Conservation (phyloP, 768 basidiomycete species). For the Tubosaeta sp. region DNA sequence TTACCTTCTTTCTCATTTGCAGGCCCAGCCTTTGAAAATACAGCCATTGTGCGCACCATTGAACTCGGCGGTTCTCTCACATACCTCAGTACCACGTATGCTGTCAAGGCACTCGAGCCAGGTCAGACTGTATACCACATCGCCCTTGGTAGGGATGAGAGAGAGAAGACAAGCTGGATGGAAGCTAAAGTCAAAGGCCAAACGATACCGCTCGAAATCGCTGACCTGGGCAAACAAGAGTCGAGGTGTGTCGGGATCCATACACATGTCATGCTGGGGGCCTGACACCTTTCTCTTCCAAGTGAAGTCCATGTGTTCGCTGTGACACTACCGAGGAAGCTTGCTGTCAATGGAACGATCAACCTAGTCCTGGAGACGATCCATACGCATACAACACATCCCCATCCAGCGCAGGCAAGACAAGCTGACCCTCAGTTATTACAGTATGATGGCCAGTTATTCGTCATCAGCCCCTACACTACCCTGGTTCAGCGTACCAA, state of each 20-base stretch:
- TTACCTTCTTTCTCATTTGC: slow-evolving; percentile 38
- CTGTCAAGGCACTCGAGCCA: slow-evolving; percentile 66
- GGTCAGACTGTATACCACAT: slow-evolving; percentile 62
- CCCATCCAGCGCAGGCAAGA: slow-evolving; percentile 68
- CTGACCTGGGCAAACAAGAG: slow-evolving; percentile 45
- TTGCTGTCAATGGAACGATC: slow-evolving; percentile 55
- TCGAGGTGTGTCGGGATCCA: slow-evolving; percentile 43
- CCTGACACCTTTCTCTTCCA: slow-evolving; percentile 28
- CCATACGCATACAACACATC: slow-evolving; percentile 71
- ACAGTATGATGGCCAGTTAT: slow-evolving; percentile 70
- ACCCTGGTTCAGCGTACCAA: slow-evolving; percentile 84
- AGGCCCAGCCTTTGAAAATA: slow-evolving; percentile 73
- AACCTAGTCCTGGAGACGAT: slow-evolving; percentile 78
- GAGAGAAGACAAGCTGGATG: slow-evolving; percentile 66
- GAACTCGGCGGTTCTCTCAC: slow-evolving; percentile 89
- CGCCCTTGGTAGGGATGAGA: slow-evolving; percentile 60
- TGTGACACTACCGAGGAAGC: slow-evolving; percentile 57
- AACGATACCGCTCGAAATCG: slow-evolving; percentile 45
- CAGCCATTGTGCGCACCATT: slow-evolving; percentile 80
- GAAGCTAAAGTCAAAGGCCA: slow-evolving; percentile 80
- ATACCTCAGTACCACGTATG: slow-evolving; percentile 85
- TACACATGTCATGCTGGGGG: slow-evolving; percentile 1
- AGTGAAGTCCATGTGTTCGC: slow-evolving; percentile 51
- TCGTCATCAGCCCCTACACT: slow-evolving; percentile 80
- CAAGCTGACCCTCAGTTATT: slow-evolving; percentile 79